Base-by-base conservation (phyloP, 2,329 filamentous ascomycete genomes). In the Lasiodiplodia sp. region DNA sequence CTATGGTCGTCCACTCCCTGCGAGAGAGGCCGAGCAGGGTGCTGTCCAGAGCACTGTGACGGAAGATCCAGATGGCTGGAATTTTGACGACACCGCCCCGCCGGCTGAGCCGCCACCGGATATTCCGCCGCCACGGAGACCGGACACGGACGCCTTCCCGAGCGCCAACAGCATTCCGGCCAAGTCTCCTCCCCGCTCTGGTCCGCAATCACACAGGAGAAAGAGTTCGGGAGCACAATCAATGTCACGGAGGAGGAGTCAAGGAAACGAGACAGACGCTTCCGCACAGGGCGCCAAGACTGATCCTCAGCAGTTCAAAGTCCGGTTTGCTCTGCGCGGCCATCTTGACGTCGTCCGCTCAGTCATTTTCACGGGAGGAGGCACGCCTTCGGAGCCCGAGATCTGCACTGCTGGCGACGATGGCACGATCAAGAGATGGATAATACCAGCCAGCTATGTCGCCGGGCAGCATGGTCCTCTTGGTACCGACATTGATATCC, bases 391-490 rank as follows among this genome's bases (percentile, higher is more conserved):
- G 3, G 96, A 99, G 77, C 96, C 96, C 1, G 96, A 99, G 79
- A 95, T 99, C 66, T 98, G 95, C 81, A 99, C 95, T 3, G 93
- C 92, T 62, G 93, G 95, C 68, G 96, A 99, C 75, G 96, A 99
- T 78, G 95, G 95, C 68, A 92, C 95, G 74, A 92, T 99, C 78
- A 99, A 99, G 80, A 89, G 96, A 65, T 99, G 97, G 90, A 94
- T 97, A 75, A 94, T 99, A 70, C 96, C 96, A 11, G 88, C 88
- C 21, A 90, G 92, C 52, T 92, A 94, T 72, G 91, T 91, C 68
- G 87, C 82, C 65, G 66, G 66, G 6, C 70, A 87, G 84, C 72
- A 86, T 86, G 23, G 86, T 69, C 44, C 56, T 4, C 86, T 88
- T 18, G 87, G 87, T 63, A 92, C 89, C 34, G 96, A 98, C 78